Evolutionary conservation across 768 basidiomycete species (phyloP), one percentile per base, ranked within the genome.

Genomic region (Russula earlei): DNA sequence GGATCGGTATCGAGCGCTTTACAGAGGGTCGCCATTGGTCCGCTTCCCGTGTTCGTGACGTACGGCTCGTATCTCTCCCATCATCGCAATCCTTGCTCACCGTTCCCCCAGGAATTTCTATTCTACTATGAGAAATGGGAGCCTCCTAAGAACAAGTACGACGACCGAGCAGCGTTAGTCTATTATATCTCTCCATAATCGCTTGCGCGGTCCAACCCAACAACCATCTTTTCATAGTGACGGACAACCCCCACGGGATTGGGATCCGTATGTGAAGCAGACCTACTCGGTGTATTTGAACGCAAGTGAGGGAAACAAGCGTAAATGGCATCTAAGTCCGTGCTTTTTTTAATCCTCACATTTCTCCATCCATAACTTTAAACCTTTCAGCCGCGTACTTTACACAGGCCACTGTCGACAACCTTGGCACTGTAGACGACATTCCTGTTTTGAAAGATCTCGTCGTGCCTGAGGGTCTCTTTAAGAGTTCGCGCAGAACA

Each of bases 1-100:
- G 88, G 14, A 78, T 89, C 45, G 88, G 88, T 36, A 91, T 91
- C 84, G 89, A 91, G 63, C 77, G 88, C 68, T 89, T 89, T 84
- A 80, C 78, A 8, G 78, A 80, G 60, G 79, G 87, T 37, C 85
- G 89, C 79, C 84, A 85, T 45, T 91, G 88, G 88, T 86, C 87
- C 29, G 85, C 88, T 14, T 87, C 85, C 67, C 78, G 87, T 17
- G 78, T 90, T 63, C 72, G 86, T 72, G 71, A 72, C 55, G 67
- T 70, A 56, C 27, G 69, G 43, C 36, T 40, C 17, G 20, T 34
- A 15, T 41, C 19, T 49, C 24, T 46, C 24, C 48, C 45, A 50
- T 24, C 51, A 7, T 42, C 37, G 12, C 49, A 38, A 52, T 54
- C 52, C 50, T 44, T 24, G 25, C 44, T 52, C 48, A 67, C 44